Evolutionary conservation across 1,139 yeast species (phyloP).

Genomic region (Zygosaccharomyces pseudobailii): DNA sequence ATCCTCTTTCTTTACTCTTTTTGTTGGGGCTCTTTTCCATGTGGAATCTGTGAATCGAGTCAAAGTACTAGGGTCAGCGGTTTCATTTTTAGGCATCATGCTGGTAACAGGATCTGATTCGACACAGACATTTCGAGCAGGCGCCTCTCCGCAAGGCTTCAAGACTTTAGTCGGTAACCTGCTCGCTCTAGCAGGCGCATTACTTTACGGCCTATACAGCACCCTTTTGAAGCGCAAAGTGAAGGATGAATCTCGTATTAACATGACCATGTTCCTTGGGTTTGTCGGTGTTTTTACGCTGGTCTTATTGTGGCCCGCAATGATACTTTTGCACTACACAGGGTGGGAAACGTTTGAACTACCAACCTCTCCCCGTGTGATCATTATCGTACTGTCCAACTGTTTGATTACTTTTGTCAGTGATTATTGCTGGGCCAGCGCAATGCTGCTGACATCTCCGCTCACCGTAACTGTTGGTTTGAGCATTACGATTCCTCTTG

Average conservation of each 20-base stretch:
- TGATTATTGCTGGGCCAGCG: slow-evolving; percentile 94
- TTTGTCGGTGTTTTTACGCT: slow-evolving; percentile 85
- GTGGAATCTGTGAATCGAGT: slow-evolving; percentile 63
- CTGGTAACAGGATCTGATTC: slow-evolving; percentile 65
- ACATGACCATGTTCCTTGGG: slow-evolving; percentile 87
- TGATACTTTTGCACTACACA: slow-evolving; percentile 56
- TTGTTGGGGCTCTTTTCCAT: slow-evolving; percentile 69
- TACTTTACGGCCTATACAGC: slow-evolving; percentile 87
- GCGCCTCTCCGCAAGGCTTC: slow-evolving; percentile 30
- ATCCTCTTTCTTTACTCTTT: slow-evolving; percentile 83
- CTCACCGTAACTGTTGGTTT: slow-evolving; percentile 92
- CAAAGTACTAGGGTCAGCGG: slow-evolving; percentile 63
- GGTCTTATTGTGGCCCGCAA: slow-evolving; percentile 76
- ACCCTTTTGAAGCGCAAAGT: slow-evolving; percentile 73
- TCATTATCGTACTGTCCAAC: slow-evolving; percentile 55
- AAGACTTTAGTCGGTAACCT: slow-evolving; percentile 65
- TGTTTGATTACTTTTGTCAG: slow-evolving; percentile 76
- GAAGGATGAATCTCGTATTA: slow-evolving; percentile 64
- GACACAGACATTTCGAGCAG: slow-evolving; percentile 5
- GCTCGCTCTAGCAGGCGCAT: slow-evolving; percentile 77
- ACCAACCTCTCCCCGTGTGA: slow-evolving; percentile 54
- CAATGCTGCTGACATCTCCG: slow-evolving; percentile 89
- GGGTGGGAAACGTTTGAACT: slow-evolving; percentile 67
- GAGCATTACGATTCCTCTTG: slow-evolving; percentile 88
- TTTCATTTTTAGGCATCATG: slow-evolving; percentile 74